Evolutionary conservation across 2,329 filamentous ascomycete genomes (phyloP).

Genomic region (Colletotrichum cuscutae): DNA sequence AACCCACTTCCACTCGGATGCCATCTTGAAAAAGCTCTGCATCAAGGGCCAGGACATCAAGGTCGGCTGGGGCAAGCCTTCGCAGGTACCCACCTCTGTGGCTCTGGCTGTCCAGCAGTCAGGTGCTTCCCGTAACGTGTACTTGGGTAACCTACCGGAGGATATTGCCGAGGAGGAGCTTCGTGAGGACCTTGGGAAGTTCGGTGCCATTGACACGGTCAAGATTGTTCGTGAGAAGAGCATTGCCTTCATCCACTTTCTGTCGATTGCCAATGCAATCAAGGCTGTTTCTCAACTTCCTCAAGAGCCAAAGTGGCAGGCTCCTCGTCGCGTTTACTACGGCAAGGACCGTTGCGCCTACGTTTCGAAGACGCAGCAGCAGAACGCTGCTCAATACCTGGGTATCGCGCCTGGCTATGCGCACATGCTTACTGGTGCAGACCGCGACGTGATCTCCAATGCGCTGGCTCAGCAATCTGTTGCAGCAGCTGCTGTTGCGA

Average conservation of each 20-base stretch:
- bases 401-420: conserved; percentile 97
- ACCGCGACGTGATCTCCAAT: conserved; percentile 96
- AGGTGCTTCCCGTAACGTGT: conserved; percentile 95
- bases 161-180: conserved; percentile 92
- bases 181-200: conserved; percentile 94
- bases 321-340: conserved; percentile 95
- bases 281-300: conserved; percentile 97
- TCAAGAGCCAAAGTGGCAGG: conserved; percentile 96
- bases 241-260: conserved; percentile 97
- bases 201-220: conserved; percentile 94
- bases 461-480: conserved; percentile 97
- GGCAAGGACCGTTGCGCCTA: conserved; percentile 99
- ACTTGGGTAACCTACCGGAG: conserved; percentile 91
- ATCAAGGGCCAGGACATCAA: conserved; percentile 99
- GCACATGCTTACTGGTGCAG: conserved; percentile 94
- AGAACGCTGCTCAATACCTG: conserved; percentile 97
- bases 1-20: conserved; percentile 99
- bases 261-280: conserved; percentile 97
- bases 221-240: conserved; percentile 98
- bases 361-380: conserved; percentile 99
- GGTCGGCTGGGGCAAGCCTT: conserved; percentile 99
- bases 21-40: conserved; percentile 98
- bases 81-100: conserved; percentile 96
- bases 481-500: conserved; percentile 94
- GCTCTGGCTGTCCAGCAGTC: conserved; percentile 98